Evolutionary conservation across 257 asterid species (phyloP).

Genomic region (Galeopsis tetrahit): DNA sequence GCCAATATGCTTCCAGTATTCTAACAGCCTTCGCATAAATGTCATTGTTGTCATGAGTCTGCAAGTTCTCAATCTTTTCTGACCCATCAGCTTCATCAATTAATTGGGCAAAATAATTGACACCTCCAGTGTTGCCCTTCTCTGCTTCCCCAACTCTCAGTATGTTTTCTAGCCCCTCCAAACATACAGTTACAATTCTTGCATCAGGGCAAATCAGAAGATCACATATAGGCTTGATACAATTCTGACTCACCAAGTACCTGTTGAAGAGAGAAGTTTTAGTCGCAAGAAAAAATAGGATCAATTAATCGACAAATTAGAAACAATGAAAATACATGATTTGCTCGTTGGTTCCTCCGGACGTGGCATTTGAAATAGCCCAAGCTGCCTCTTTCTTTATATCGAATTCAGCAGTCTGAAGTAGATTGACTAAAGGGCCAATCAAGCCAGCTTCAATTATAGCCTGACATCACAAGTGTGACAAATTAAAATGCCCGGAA

Average conservation of each 20-base stretch:
- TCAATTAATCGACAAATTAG: slow-evolving; percentile 3
- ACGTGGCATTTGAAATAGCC: slow-evolving; percentile 95
- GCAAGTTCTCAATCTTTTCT: slow-evolving; percentile 87
- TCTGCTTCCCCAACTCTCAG: slow-evolving; percentile 91
- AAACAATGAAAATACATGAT: slow-evolving; percentile 53
- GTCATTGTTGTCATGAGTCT: slow-evolving; percentile 89
- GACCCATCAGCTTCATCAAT: slow-evolving; percentile 86
- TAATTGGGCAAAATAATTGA: slow-evolving; percentile 71
- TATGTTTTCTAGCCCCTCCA: slow-evolving; percentile 92
- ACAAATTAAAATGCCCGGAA: neutral
- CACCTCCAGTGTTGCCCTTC: slow-evolving; percentile 62
- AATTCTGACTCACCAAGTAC: slow-evolving; percentile 75
- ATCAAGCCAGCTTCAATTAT: slow-evolving; percentile 81
- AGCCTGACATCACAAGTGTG: slow-evolving; percentile 57
- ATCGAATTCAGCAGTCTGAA: slow-evolving; percentile 86
- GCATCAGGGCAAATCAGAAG: slow-evolving; percentile 89
- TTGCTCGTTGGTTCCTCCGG: slow-evolving; percentile 91
- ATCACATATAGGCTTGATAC: slow-evolving; percentile 88
- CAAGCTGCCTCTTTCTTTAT: slow-evolving; percentile 98
- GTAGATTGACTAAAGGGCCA: slow-evolving; percentile 73
- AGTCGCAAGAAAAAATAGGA: slow-evolving; percentile 21
- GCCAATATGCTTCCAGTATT: slow-evolving; percentile 90
- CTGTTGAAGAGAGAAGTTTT: slow-evolving; percentile 38
- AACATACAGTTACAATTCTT: slow-evolving; percentile 79
- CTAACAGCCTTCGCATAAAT: slow-evolving; percentile 91